phyloP scores from a whole-genome alignment of 768 basidiomycete species.

The Leccinellum luteum region DNA sequence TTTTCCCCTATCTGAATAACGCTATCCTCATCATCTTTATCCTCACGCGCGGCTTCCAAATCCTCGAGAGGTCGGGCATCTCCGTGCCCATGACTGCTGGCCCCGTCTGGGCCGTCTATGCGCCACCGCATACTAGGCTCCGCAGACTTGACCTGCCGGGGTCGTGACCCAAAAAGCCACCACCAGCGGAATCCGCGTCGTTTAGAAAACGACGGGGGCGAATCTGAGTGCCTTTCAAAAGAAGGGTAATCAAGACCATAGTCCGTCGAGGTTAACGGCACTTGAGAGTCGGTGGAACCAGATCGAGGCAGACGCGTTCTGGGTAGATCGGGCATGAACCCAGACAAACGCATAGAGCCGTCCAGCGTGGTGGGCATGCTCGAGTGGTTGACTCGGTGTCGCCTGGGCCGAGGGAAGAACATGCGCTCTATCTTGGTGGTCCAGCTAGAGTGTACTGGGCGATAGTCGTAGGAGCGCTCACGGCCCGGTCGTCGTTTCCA shows the following conservation, averaged over 20 bases:
- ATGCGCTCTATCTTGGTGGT: constrained; percentile 13
- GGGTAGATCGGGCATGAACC: background rate
- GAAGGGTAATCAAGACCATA: constrained; percentile 13
- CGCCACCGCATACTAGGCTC: constrained; percentile 22
- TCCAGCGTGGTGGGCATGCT: constrained; percentile 21
- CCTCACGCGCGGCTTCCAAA: constrained; percentile 14
- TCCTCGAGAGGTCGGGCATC: background rate
- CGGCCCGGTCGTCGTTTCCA: constrained; percentile 20
- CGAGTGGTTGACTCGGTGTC: constrained; percentile 11
- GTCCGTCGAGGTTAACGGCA: constrained; percentile 19
- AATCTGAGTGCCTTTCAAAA: background rate
- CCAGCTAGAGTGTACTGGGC: constrained; percentile 12
- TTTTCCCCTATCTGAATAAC: constrained; percentile 22
- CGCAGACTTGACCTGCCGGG: constrained; percentile 22
- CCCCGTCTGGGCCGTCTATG: constrained; percentile 26
- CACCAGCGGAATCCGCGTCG: constrained; percentile 22
- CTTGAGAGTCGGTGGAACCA: constrained; percentile 28
- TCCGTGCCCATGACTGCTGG: constrained; percentile 12
- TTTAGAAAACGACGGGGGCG: constrained; percentile 5
- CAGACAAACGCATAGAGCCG: constrained; percentile 18
- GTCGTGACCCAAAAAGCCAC: constrained; percentile 23
- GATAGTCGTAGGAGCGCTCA: constrained; percentile 11
- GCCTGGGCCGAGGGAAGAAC: constrained; percentile 15
- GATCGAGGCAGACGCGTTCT: constrained; percentile 16
- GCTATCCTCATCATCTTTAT: constrained; percentile 1